Evolutionary conservation across 2,329 filamentous ascomycete genomes (phyloP), one percentile per base, ranked within the genome.

Genomic region (Aureobasidium sp.): DNA sequence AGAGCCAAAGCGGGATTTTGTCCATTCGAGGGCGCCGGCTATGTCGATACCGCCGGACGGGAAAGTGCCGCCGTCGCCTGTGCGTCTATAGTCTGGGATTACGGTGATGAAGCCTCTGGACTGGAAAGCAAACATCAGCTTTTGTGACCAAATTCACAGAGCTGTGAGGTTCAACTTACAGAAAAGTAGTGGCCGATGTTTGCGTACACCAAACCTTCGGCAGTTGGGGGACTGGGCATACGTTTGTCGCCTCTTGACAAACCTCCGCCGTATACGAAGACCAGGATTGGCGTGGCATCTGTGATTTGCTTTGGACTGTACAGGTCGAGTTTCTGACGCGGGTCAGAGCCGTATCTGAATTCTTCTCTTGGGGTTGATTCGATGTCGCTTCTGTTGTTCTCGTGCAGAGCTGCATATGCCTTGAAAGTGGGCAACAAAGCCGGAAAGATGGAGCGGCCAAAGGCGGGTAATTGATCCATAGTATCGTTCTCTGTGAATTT

Each of bases 31-130:
- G 3, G 63, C 66, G 16, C 66, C 50, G 32, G 59, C 60, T 6
- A 72, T 53, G 49, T 72, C 71, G 56, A 72, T 66, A 42, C 70
- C 71, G 14, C 71, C 71, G 5, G 68, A 70, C 1, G 71, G 70
- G 53, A 66, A 72, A 14, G 54, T 61, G 1, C 69, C 71, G n/a
- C 66, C 69, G 42, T 73, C 69, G 3, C 61, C 59, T 16, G 71
- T 57, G 14, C 72, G 62, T 11, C 70, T 61, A 56, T 72, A 73
- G 53, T 73, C 70, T 1, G 66, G 60, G 11, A 72, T 61, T 24
- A 71, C 57, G 10, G 51, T 54, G 34, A 54, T n/a, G 27, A 54
- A 54, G 1, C 51, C 51, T 32, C 35, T 42, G 6, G 12, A 68
- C 65, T 6, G 62, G 14, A 63, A 6, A 2, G 14, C 24, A 22